phyloP scores from a whole-genome alignment of 2,329 filamentous ascomycete genomes.

The Parasarocladium wereldwijsianum region DNA sequence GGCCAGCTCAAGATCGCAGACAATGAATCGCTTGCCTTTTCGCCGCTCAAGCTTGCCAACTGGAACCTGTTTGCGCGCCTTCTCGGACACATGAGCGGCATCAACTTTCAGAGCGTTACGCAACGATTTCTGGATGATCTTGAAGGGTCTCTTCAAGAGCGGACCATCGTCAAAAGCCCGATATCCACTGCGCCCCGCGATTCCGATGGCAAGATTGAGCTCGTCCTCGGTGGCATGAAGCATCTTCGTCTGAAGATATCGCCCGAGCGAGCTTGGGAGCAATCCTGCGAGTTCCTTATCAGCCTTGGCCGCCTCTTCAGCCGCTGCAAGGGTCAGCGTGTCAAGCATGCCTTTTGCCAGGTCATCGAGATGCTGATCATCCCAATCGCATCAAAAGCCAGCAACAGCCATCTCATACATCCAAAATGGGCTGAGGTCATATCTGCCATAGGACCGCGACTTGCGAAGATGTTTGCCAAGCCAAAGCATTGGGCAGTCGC shows the following conservation, averaged over 20 bases:
- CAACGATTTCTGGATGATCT: slow-evolving; percentile 72
- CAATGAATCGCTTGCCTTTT: slow-evolving; percentile 62
- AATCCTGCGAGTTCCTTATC: slow-evolving; percentile 79
- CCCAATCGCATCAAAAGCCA: slow-evolving; percentile 71
- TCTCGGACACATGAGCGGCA: slow-evolving; percentile 88
- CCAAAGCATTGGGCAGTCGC: slow-evolving; percentile 83
- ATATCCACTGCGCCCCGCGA: slow-evolving; percentile 42
- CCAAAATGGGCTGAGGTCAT: slow-evolving; percentile 82
- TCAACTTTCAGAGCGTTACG: slow-evolving; percentile 76
- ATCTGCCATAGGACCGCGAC: slow-evolving; percentile 58
- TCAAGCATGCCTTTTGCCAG: slow-evolving; percentile 92
- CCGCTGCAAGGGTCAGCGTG: slow-evolving; percentile 69
- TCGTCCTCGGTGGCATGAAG: slow-evolving; percentile 84
- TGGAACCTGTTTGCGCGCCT: slow-evolving; percentile 91
- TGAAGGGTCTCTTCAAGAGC: slow-evolving; percentile 61
- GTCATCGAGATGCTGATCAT: slow-evolving; percentile 76
- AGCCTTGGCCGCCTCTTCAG: slow-evolving; percentile 70
- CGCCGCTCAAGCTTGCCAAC: slow-evolving; percentile 77
- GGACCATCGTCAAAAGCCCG: slow-evolving; percentile 50
- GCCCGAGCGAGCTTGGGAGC: slow-evolving; percentile 64
- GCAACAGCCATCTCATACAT: slow-evolving; percentile 58
- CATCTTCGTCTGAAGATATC: slow-evolving; percentile 65
- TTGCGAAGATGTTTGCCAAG: slow-evolving; percentile 77
- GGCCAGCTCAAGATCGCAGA: slow-evolving; percentile 85
- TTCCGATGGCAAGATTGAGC: slow-evolving; percentile 66